Base-by-base conservation (phyloP, 768 basidiomycete genomes). In the Candolleomyces eurysporus region DNA sequence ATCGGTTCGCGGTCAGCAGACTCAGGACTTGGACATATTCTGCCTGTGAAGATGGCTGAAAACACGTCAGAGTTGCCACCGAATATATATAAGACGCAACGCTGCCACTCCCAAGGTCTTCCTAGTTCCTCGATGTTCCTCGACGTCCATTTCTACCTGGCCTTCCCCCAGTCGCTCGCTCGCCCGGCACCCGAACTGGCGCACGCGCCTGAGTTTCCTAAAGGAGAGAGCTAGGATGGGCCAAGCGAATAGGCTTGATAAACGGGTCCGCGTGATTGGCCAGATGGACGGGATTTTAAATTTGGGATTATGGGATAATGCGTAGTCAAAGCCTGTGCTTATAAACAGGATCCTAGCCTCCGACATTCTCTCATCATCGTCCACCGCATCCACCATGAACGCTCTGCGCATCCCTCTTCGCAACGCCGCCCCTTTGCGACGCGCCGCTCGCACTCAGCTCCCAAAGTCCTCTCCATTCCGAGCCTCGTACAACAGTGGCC, bases 361-460 rank as follows among this genome's bases (percentile, higher is more conserved):
- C 45, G 22, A 21, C 60, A 53, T 56, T 60, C 51, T 43, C 43
- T 66, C 64, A 63, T 66, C 57, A 49, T 61, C 56, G 57, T 65
- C 58, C 56, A 61, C 66, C 64, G 66, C 63, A 62, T 68, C 64
- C 66, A 71, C 67, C 69, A 88, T 89, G 88, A 69, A 80, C 67
- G 73, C 80, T 45, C 70, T 88, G 59, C 82, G 86, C 65, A 70
- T 76, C 5, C 79, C 86, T 30, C 68, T 79, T 55, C 82, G 86
- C 68, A 80, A 74, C 64, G 75, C 78, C 53, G 62, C 58, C 56
- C 68, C 59, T 22, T 32, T 66, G 19, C 61, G 61, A 19, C 60
- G 57, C 16, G 57, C 68, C 61, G 61, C 64, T 65, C 21, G 62
- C 64, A 43, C 63, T 48, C 71, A 68, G 57, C 57, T 66, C 52